Evolutionary conservation across 768 basidiomycete species (phyloP), one percentile per base, ranked within the genome.

Genomic region (Termitomyces sp.): DNA sequence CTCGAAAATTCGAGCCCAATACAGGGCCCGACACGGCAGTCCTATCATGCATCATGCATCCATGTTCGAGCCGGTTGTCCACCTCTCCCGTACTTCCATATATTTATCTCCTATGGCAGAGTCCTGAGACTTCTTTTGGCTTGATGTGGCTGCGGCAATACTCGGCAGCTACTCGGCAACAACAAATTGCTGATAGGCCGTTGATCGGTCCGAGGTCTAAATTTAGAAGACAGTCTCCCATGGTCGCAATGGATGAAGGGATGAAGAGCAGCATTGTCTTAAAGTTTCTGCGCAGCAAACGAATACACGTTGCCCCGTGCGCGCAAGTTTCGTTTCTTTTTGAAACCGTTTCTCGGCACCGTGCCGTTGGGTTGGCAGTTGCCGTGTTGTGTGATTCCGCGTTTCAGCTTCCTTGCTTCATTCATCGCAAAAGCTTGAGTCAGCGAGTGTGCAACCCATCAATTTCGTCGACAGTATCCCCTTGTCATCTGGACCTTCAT

Each of bases 371-470:
- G n/a, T 35, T 35, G 47, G 14, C 5, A 54, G 50, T 51, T 50
- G 21, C 43, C 54, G 54, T 49, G 35, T 44, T n/a, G 35, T n/a
- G 35, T 30, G 24, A 17, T 26, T 45, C 28, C 26, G 24, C 49
- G 28, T 52, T n/a, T 46, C 45, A 22, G 21, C 28, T 32, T 21
- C 30, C 15, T 22, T 9, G 15, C 10, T 48, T 24, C 46, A 35
- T 47, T 35, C 46, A 47, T 35, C 19, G 5, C 14, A 22, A 8
- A 38, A 37, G 45, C 44, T 12, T 35, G 50, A 35, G 22, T 32
- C 30, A n/a, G 45, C 30, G 38, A 55, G 53, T 52, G 24, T 3
- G 26, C 38, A 49, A 43, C 41, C 57, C 37, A 54, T 32, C 42
- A 45, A 34, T 22, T 22, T 0, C 5, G 8, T 45, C 19, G 28